These are phyloP conservation scores for Vitis hybrid DNA, from an alignment of 177 flowering plant species.

Conservation along the genomic window DNA sequence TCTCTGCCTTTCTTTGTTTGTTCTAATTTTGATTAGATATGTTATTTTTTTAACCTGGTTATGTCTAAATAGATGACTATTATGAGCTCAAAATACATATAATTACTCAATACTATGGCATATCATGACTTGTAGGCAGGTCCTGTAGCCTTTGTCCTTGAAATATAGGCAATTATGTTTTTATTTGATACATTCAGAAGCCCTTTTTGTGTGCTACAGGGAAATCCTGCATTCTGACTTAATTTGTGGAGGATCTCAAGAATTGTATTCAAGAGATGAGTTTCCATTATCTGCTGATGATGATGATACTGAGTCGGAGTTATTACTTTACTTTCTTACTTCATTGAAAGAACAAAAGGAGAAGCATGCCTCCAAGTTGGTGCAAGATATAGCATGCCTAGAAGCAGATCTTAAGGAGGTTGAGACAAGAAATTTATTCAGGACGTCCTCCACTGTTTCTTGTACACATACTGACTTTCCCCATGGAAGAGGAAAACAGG, in stretches of 20 bases:
- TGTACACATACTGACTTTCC: constrained; percentile 10
- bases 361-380: constrained; percentile 55
- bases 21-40: neutral
- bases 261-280: constrained; percentile 35
- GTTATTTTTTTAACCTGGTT: neutral
- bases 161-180: neutral
- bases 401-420: constrained; percentile 78
- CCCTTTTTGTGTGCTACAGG: constrained; percentile 43
- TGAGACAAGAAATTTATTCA: constrained; percentile 43
- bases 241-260: constrained; percentile 38
- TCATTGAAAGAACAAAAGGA: constrained; percentile 65
- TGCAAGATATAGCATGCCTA: constrained; percentile 53
- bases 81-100: neutral
- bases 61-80: neutral
- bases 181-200: neutral
- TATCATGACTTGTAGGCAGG: neutral
- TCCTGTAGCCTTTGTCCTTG: neutral
- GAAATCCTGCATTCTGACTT: constrained; percentile 75
- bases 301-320: constrained; percentile 72
- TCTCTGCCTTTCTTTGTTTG: too few relatives aligned
- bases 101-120: neutral
- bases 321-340: constrained; percentile 70
- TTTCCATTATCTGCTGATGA: constrained; percentile 45
- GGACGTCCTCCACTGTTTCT: constrained; percentile 19
- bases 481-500: constrained; percentile 17